Evolutionary conservation across 176 grass and related monocot genomes (phyloP), one percentile per base, ranked within the genome.

Genomic region (Avena insularis): DNA sequence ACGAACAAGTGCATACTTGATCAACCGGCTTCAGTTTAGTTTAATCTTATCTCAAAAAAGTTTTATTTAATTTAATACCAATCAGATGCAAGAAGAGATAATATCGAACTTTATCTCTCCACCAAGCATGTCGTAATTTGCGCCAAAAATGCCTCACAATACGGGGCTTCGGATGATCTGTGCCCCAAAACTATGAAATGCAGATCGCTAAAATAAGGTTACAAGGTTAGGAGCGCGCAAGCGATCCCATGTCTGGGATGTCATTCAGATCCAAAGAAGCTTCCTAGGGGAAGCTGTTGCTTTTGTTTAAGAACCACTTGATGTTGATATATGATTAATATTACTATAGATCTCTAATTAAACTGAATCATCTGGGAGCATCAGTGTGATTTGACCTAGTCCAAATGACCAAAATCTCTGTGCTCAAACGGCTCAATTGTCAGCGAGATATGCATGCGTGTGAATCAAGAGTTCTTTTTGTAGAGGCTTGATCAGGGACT

Each of bases 201-300:
- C 71, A 9, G 21, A 51, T 40, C 71, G 12, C 45, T 1, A 29
- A 46, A 60, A 83, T 0, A 62, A 6, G n/a, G 55, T 5, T 13
- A 62, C 55, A 46, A 15, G 23, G 8, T 23, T 67, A 25, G 45
- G 51, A 38, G 2, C 23, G 10, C 86, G 13, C 45, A 76, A 79
- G 21, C 38, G 86, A 91, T 91, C 90, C 45, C 4, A 9, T n/a
- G 8, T 25, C 69, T 14, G 15, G 82, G 45, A 53, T 77, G 82
- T 56, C 59, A 70, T 75, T 33, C 73, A 77, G 78, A 88, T 82
- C 82, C 82, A 85, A 91, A 81, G 90, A 85, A 88, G 80, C 82
- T 71, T 88, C 82, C 61, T 78, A 45, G 55, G 57, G 78, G 85
- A 82, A 85, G 86, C 90, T 86, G 62, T 58, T 9, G 25, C 54